phyloP scores from a whole-genome alignment of 371 early-diverging fungal genomes.

The Amoeboaphelidium protococcarum region DNA sequence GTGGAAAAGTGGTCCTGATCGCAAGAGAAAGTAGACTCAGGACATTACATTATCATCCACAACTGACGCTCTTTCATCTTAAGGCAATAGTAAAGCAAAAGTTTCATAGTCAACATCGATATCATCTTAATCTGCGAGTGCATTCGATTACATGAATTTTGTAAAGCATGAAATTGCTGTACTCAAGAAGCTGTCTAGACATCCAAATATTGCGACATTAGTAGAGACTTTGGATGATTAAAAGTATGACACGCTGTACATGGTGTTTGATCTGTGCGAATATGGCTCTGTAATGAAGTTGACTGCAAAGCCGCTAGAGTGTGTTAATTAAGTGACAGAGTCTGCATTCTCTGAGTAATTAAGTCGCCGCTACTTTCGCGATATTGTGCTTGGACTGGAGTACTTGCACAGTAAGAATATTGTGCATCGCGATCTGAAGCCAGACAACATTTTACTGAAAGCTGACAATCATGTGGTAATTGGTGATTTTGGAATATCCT shows the following conservation, averaged over 20 bases:
- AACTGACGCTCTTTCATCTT: not conserved
- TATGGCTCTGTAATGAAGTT: conserved; percentile 21
- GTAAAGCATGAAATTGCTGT: conserved; percentile 23
- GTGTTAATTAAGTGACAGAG: too few species aligned
- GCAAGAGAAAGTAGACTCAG: not conserved
- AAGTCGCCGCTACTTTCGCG: conserved; percentile 21
- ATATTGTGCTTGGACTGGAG: conserved; percentile 22
- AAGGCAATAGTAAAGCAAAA: not conserved
- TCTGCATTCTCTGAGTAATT: conserved; percentile 12
- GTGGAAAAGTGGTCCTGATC: conserved; percentile 4
- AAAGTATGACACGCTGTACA: conserved; percentile 22
- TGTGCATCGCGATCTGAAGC: conserved; percentile 26
- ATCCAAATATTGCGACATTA: conserved; percentile 21
- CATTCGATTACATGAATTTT: conserved; percentile 7
- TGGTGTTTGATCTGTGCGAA: conserved; percentile 29
- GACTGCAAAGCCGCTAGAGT: not conserved
- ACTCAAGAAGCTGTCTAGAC: conserved; percentile 22
- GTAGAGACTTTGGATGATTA: conserved; percentile 25
- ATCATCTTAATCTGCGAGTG: conserved; percentile 1
- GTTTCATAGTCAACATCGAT: not conserved
- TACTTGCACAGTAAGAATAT: conserved; percentile 20
- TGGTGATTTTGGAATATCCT: conserved; percentile 25
- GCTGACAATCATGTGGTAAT: conserved; percentile 14
- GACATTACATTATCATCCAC: not conserved
- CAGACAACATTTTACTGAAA: conserved; percentile 21